Evolutionary conservation across 2,329 filamentous ascomycete species (phyloP).

Genomic region (Dothiorella sarmentorum): DNA sequence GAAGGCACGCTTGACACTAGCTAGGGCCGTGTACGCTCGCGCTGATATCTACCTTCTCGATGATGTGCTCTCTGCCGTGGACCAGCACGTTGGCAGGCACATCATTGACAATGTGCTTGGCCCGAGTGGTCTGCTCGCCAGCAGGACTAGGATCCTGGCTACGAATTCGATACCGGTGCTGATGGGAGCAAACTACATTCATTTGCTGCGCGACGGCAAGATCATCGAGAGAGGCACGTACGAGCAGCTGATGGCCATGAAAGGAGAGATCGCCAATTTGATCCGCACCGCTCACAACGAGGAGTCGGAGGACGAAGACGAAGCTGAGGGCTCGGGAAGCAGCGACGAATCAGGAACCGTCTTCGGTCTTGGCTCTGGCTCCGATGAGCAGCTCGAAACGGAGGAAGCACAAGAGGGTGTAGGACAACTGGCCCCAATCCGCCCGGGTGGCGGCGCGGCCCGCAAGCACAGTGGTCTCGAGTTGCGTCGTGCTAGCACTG

Average conservation of each 20-base stretch:
- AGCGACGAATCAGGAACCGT: conserved; percentile 67
- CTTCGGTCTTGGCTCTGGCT: conserved; percentile 46
- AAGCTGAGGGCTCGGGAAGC: conserved; percentile 46
- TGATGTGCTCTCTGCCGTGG: conserved; percentile 93
- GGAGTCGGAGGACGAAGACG: conserved; percentile 41
- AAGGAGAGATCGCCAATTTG: conserved; percentile 81
- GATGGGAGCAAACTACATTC: conserved; percentile 84
- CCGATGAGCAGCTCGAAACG: conserved; percentile 51
- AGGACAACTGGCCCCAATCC: conserved; percentile 74
- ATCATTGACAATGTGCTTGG: conserved; percentile 93
- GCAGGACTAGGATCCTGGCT: conserved; percentile 87
- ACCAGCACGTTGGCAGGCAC: conserved; percentile 93
- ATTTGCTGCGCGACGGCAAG: conserved; percentile 75
- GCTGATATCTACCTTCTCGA: conserved; percentile 96
- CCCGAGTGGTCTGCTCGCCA: conserved; percentile 71
- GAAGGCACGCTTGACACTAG: conserved; percentile 88
- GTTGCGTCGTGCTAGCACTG: conserved; percentile 77
- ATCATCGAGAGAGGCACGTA: conserved; percentile 88
- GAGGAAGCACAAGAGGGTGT: conserved; percentile 67
- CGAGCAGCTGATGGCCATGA: conserved; percentile 86
- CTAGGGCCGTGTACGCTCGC: conserved; percentile 90
- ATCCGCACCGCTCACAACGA: conserved; percentile 69
- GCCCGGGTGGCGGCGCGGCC: conserved; percentile 53
- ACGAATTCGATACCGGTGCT: conserved; percentile 94
- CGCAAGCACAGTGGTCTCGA: conserved; percentile 68